phyloP scores from a whole-genome alignment of 768 basidiomycete genomes.

The Xanthoconium purpureum region DNA sequence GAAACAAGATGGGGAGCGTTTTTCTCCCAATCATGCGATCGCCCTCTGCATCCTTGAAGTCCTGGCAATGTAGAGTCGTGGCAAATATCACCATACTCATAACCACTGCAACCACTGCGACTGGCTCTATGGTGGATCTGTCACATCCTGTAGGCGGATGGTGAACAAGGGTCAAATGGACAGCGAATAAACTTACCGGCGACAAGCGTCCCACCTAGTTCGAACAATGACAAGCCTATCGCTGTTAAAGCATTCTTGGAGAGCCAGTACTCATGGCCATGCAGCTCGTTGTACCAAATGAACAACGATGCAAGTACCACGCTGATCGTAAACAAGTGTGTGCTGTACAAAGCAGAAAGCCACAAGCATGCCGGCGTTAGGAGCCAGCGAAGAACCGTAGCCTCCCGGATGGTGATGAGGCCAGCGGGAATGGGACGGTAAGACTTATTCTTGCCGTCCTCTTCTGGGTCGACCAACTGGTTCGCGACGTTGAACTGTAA shows the following conservation, averaged over 20 bases:
- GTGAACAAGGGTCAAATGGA: background rate
- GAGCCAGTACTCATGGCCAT: conserved; percentile 30
- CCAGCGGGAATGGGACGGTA: conserved; percentile 46
- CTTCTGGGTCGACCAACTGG: conserved; percentile 39
- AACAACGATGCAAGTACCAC: conserved; percentile 24
- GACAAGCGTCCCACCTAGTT: conserved; percentile 36
- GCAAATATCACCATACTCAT: conserved; percentile 33
- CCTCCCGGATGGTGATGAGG: conserved; percentile 37
- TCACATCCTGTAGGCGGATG: conserved; percentile 20
- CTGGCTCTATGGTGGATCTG: conserved; percentile 22
- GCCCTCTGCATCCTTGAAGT: conserved; percentile 43
- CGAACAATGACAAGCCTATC: conserved; percentile 37
- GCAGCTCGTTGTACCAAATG: conserved; percentile 39
- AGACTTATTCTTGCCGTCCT: conserved; percentile 44
- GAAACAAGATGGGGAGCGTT: conserved; percentile 45
- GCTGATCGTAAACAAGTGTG: conserved; percentile 34
- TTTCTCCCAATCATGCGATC: conserved; percentile 37
- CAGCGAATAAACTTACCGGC: conserved; percentile 28
- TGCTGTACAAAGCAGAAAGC: conserved; percentile 36
- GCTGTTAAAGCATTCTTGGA: conserved; percentile 36
- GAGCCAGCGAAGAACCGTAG: conserved; percentile 37
- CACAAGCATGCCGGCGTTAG: conserved; percentile 35
- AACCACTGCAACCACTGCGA: conserved; percentile 28
- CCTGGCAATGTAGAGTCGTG: conserved; percentile 36
- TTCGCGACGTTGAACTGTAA: conserved; percentile 45